Conservation (phyloP, 2,329 filamentous ascomycete genomes). For the Phaeosphaeria sp. region DNA sequence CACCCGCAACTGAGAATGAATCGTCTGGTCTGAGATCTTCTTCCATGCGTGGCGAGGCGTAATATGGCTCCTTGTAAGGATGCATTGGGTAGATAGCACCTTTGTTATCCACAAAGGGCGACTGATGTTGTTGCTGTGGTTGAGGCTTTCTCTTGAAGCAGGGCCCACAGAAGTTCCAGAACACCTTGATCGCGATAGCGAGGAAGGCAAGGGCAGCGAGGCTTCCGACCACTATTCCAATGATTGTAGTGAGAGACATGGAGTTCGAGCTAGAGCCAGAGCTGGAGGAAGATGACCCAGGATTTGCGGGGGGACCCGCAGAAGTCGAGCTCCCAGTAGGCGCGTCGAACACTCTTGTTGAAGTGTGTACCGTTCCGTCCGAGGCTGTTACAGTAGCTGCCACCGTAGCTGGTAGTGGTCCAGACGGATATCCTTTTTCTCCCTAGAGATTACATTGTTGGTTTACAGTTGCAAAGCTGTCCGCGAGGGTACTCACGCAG, state of each 20-base stretch:
- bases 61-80: background rate
- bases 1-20: slow-evolving; percentile 10
- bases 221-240: slow-evolving; percentile 20
- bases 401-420: slow-evolving; percentile 9
- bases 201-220: slow-evolving; percentile 13
- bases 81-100: slow-evolving; percentile 2
- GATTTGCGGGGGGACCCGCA: background rate
- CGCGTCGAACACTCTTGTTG: background rate
- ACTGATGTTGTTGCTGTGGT: background rate
- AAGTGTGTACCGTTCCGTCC: background rate
- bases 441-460: background rate
- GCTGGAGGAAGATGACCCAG: background rate
- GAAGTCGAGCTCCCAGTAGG: background rate
- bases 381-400: slow-evolving; percentile 11
- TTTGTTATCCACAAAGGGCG: background rate
- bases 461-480: background rate
- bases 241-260: slow-evolving; percentile 11
- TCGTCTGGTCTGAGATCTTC: slow-evolving; percentile 13
- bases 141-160: background rate
- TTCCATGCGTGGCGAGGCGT: slow-evolving; percentile 2
- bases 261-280: background rate
- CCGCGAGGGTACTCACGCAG: background rate
- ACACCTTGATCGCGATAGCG: slow-evolving; percentile 1
- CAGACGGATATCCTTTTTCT: slow-evolving; percentile 14
- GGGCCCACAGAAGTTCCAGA: slow-evolving; percentile 2